phyloP scores from a whole-genome alignment of 2,329 filamentous ascomycete species.

The Immersiporthe knoxdaviesiana region DNA sequence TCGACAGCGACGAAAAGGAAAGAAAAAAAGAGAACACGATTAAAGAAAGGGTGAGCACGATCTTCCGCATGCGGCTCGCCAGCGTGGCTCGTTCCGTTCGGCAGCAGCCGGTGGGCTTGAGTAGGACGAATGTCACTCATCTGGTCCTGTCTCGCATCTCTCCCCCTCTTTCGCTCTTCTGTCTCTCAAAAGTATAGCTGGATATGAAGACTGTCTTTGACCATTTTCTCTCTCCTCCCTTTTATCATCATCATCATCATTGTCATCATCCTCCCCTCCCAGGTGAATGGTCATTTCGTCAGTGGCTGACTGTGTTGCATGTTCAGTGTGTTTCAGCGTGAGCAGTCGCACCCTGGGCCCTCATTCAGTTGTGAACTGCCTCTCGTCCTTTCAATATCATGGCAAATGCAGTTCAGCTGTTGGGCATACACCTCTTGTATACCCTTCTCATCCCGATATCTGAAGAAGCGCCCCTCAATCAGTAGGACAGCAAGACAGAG shows the following conservation, averaged over 20 bases:
- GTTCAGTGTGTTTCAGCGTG: too few species aligned
- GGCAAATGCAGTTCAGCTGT: too few species aligned
- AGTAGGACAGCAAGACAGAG: too few species aligned
- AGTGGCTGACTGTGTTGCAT: too few species aligned
- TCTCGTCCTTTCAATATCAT: too few species aligned
- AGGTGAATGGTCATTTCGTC: not conserved
- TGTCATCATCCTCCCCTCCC: not conserved
- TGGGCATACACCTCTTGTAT: too few species aligned
- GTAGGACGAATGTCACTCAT: not conserved
- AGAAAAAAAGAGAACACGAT: not conserved
- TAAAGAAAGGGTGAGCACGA: not conserved
- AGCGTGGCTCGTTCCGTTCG: conserved; percentile 5
- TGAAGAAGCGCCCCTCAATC: too few species aligned
- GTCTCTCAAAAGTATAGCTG: not conserved
- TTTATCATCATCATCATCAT: not conserved
- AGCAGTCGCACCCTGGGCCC: too few species aligned
- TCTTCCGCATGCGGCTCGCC: conserved; percentile 8
- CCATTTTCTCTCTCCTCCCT: not conserved
- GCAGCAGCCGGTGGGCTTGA: conserved; percentile 3
- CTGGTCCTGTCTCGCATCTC: not conserved
- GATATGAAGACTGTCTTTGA: too few species aligned
- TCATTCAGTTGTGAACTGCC: too few species aligned
- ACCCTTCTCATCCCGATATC: too few species aligned
- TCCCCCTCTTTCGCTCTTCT: not conserved
- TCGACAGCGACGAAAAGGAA: not conserved